Conservation (phyloP, 306 rosid species). For the Malus sieversii region DNA sequence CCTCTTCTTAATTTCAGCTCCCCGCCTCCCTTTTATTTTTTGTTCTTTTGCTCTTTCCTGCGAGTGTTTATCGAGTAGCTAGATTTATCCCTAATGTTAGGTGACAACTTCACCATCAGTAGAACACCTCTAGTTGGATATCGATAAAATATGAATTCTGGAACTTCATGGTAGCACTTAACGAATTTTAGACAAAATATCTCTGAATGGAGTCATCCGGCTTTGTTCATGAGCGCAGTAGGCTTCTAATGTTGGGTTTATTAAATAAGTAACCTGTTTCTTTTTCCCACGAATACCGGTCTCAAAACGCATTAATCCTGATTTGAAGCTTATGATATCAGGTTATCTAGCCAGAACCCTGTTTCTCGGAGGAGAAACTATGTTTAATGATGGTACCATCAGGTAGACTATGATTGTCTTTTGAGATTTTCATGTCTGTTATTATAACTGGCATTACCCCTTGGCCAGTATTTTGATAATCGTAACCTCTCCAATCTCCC, state of each 20-base stretch:
- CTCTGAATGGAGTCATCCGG: neutral
- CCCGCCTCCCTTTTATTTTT: neutral
- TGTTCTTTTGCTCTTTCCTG: too few species aligned
- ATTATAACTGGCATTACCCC: conserved; percentile 27
- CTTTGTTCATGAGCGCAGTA: neutral
- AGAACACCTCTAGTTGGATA: neutral
- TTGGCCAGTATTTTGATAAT: conserved; percentile 40
- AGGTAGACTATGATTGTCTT: conserved; percentile 32
- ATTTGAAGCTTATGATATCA: conserved; percentile 29
- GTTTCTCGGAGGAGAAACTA: conserved; percentile 58
- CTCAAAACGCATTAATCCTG: conserved; percentile 14
- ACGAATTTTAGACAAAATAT: neutral
- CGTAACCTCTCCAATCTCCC: conserved; percentile 79
- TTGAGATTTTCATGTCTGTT: conserved; percentile 28
- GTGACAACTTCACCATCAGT: neutral
- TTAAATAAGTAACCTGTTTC: neutral
- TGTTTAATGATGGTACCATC: conserved; percentile 29
- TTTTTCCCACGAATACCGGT: neutral
- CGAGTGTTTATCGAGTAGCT: neutral
- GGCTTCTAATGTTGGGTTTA: neutral
- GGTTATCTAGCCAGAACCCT: conserved; percentile 47
- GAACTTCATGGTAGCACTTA: neutral
- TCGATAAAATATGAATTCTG: neutral
- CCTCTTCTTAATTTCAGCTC: neutral
- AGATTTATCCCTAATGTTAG: neutral